Base-by-base conservation (phyloP, 2,329 filamentous ascomycete species). In the Cordyceps militaris region DNA sequence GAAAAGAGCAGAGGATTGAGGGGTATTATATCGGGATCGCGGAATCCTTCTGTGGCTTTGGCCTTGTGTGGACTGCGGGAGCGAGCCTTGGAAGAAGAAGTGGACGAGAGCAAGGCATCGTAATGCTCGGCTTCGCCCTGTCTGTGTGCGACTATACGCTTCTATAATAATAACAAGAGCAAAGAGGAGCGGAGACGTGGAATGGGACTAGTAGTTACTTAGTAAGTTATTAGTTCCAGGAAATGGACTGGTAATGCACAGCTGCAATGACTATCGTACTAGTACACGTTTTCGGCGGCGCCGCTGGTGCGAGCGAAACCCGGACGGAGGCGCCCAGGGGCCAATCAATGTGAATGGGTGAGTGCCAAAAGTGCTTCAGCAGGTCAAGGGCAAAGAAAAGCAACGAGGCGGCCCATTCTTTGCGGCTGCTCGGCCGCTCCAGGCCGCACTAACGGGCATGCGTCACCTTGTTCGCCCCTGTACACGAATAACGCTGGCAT, bases 381-480 rank as follows among this genome's bases (percentile, higher is more conserved):
- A 11, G 43, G 24, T 24, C 24, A 30, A 47, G 43, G 43, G 24
- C 4, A 19, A 19, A 16, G 5, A 40, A 40, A 40, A 21, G 38
- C 16, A 21, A 8, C 19, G 6, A 28, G 9, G 24, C 19, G 16
- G 11, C 3, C 24, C 23, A 47, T 10, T n/a, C 8, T 7, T 40
- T 40, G 38, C 38, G 38, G 38, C 38, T 40, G 38, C 19, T 40
- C 38, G 38, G 38, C 16, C 16, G n/a, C 46, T 30, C n/a, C 26
- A 21, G 38, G 34, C 34, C 23, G 23, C 23, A 26, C 24, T 21
- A 28, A 23, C 30, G 47, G 24, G 51, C 51, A 28, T 54, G 51
- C 51, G 51, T 54, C 51, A 54, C 46, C 51, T 8, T 24, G 26
- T 30, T 54, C 42, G 51, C 51, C 51, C 40, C 51, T 36, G 34